Percentiles rank a stretch among this genome's conserved stretches.
Evolutionary conservation across 305 asterid species (phyloP).

Genomic region (Stenogyne calaminthoides): DNA sequence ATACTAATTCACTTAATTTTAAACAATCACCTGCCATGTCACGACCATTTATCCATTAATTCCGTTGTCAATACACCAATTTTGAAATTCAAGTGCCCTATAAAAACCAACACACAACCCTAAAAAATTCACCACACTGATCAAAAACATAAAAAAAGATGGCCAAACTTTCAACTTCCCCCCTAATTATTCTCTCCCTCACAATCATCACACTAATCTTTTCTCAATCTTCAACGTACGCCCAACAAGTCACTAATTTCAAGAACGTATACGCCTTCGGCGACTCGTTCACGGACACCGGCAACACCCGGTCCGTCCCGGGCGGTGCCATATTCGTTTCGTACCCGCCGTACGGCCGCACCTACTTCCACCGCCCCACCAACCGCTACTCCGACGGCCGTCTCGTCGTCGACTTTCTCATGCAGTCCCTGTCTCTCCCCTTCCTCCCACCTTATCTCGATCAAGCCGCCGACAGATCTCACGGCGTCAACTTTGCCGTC

Average conservation of each 20-base stretch:
- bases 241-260: not conserved
- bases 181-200: too few relatives aligned
- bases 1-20: too few relatives aligned
- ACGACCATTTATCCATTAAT: too few relatives aligned
- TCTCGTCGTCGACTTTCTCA: conserved; percentile 56
- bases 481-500: conserved; percentile 66
- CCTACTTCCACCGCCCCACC: conserved; percentile 69
- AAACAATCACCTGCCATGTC: too few relatives aligned
- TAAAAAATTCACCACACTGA: too few relatives aligned
- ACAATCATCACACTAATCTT: not conserved
- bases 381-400: conserved; percentile 81
- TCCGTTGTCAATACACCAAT: too few relatives aligned
- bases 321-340: conserved; percentile 51
- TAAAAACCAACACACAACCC: too few relatives aligned
- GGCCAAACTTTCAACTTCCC: too few relatives aligned
- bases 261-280: conserved; percentile 50
- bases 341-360: conserved; percentile 61
- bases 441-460: conserved; percentile 55
- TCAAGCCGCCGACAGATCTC: conserved; percentile 25
- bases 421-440: conserved; percentile 50
- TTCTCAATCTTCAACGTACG: not conserved
- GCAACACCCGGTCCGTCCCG: conserved; percentile 58
- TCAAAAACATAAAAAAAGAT: too few relatives aligned
- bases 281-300: conserved; percentile 70
- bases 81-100: too few relatives aligned